phyloP scores from a whole-genome alignment of 441 rosid species.

The Syzygium syzygioides region DNA sequence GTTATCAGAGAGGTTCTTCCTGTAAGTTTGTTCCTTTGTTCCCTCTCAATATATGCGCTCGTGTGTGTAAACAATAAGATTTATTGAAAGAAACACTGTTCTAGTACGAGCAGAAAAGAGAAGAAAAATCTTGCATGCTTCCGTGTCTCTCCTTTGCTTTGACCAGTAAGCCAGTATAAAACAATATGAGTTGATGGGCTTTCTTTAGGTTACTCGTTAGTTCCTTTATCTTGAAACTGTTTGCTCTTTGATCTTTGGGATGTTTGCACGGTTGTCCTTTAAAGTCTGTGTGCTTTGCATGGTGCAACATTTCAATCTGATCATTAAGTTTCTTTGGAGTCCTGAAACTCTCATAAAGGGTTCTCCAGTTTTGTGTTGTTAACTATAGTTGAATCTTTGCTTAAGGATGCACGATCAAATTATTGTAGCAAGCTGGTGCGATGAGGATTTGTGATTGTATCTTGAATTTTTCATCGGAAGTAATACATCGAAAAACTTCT shows the following conservation, averaged over 20 bases:
- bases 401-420: not conserved
- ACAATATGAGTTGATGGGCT: not conserved
- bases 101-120: not conserved
- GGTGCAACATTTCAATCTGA: not conserved
- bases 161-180: not conserved
- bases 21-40: conserved; percentile 34
- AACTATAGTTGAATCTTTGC: not conserved
- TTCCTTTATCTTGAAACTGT: not conserved
- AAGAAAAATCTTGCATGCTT: not conserved
- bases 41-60: not conserved
- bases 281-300: not conserved
- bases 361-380: not conserved
- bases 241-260: not conserved
- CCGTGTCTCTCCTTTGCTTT: not conserved
- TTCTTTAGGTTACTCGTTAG: not conserved
- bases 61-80: not conserved
- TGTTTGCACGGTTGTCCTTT: not conserved
- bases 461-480: not conserved
- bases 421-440: not conserved
- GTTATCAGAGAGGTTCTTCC: conserved; percentile 73
- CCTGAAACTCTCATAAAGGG: not conserved
- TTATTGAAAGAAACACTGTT: not conserved
- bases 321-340: not conserved
- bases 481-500: not conserved
- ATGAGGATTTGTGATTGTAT: not conserved